Base-by-base conservation (phyloP, 495 filamentous ascomycete species). In the Talaromyces stipitatus region DNA sequence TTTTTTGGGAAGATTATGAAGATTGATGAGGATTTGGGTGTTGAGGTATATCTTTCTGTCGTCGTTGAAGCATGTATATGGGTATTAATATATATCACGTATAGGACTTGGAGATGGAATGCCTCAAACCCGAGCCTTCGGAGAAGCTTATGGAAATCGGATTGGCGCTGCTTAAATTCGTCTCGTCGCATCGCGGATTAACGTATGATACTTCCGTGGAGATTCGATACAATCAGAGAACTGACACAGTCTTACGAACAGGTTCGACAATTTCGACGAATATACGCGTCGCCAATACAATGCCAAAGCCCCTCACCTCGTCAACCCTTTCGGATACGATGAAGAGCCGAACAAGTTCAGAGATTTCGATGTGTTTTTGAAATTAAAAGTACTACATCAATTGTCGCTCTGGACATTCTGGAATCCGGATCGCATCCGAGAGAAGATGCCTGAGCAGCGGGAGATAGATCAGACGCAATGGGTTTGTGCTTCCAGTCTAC, bases 181-280 rank as follows among this genome's bases (percentile, higher is more conserved):
- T 98, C 22, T 96, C 94, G 10, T 96, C 92, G 52, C 91, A 97
- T 73, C 85, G 90, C 54, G 91, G 91, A 59, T 78, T 97, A 7
- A 92, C 85, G 89, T 94, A 84, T 61, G 90, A 80, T 23, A 22
- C 57, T 14, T 16, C 38, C 26, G 9, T 12, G 6, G 51, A 30
- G 18, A 5, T 28, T 22, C 43, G 9, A n/a, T 50, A n/a, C n/a
- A 47, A 30, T 53, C 41, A 30, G 12, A 53, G 8, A 30, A 32
- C 61, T 58, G 29, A 56, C 43, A 41, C 9, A 7, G 36, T 2
- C 36, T 18, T 48, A 26, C 18, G n/a, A 55, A 32, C 60, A 97
- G 92, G 2, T 85, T 78, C 23, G 92, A 92, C 7, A 83, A 92
- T 47, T 97, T 97, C 61, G 91, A 97, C 67, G 91, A 97, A 66